A percentile compares a stretch with the other conserved stretches of the same genome.
These are phyloP conservation scores for Cucurbita maxima DNA, from an alignment of 306 rosid species.

Conservation along the genomic window DNA sequence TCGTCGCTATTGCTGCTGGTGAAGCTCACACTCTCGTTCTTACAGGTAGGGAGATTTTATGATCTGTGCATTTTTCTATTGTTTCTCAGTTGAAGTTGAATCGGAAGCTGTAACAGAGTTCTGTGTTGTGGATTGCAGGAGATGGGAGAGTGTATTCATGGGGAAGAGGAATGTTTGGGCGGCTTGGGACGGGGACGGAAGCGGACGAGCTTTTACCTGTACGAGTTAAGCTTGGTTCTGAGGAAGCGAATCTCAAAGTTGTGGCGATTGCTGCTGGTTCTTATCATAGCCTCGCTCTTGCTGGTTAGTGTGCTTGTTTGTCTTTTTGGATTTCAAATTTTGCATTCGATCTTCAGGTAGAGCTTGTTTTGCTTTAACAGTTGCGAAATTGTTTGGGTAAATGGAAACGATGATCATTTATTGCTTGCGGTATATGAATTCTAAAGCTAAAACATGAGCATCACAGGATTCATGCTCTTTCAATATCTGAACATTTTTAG, in stretches of 20 bases:
- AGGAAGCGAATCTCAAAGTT: constrained; percentile 19
- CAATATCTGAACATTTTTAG: background rate
- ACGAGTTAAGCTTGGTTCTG: constrained; percentile 28
- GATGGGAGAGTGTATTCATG: constrained; percentile 72
- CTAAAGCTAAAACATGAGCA: background rate
- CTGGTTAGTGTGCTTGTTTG: constrained; percentile 28
- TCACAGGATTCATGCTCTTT: background rate
- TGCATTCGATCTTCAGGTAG: background rate
- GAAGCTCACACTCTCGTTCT: constrained; percentile 49
- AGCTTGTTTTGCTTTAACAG: background rate
- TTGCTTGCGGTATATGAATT: background rate
- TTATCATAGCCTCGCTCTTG: constrained; percentile 80
- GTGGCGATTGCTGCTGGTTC: constrained; percentile 77
- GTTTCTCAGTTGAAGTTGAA: background rate
- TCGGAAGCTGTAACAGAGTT: background rate
- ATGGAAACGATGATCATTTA: background rate
- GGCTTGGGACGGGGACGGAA: constrained; percentile 62
- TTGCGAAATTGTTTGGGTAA: background rate
- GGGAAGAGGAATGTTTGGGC: constrained; percentile 90
- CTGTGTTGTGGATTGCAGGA: constrained; percentile 23
- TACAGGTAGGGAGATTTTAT: constrained; percentile 13
- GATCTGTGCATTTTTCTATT: background rate
- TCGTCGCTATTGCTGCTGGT: constrained; percentile 27
- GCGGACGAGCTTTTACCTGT: constrained; percentile 48
- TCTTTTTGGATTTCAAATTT: background rate